These are phyloP conservation scores for Acorus calamus DNA, from an alignment of 106 monocot species.

Conservation along the genomic window DNA sequence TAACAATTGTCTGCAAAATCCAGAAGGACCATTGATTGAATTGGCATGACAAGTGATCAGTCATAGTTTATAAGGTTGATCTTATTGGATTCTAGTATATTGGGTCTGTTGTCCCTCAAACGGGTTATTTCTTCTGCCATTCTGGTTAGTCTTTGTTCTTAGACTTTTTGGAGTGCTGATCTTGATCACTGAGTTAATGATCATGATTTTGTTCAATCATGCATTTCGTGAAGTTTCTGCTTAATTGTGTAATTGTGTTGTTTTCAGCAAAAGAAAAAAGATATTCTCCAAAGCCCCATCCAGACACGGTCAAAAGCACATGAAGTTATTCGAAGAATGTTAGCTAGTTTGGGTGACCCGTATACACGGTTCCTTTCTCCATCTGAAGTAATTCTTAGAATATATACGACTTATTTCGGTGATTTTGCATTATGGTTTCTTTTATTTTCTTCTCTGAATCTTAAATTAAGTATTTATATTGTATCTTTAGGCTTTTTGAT, in stretches of 20 bases:
- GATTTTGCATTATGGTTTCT: background rate
- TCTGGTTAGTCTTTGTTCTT: too few species aligned
- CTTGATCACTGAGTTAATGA: too few species aligned
- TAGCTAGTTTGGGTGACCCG: constrained; percentile 72
- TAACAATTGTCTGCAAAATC: too few species aligned
- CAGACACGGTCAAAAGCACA: constrained; percentile 68
- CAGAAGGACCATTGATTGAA: too few species aligned
- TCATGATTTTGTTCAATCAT: background rate
- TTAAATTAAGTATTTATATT: background rate
- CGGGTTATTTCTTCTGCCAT: too few species aligned
- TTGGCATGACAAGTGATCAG: too few species aligned
- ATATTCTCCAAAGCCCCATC: constrained; percentile 42
- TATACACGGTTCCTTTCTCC: constrained; percentile 91
- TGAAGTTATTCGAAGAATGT: constrained; percentile 65
- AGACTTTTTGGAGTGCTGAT: too few species aligned
- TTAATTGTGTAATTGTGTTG: background rate
- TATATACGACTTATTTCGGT: background rate
- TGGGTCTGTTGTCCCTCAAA: too few species aligned
- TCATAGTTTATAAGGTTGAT: too few species aligned
- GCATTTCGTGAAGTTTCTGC: too few species aligned
- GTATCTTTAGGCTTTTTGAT: background rate
- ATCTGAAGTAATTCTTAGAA: constrained; percentile 42
- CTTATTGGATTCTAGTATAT: too few species aligned
- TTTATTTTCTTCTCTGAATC: background rate
- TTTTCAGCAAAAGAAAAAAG: constrained; percentile 54